A percentile compares a stretch with the other conserved stretches of the same genome.
phyloP scores from a whole-genome alignment of 495 filamentous ascomycete species.

The Aspergillus hancockii region DNA sequence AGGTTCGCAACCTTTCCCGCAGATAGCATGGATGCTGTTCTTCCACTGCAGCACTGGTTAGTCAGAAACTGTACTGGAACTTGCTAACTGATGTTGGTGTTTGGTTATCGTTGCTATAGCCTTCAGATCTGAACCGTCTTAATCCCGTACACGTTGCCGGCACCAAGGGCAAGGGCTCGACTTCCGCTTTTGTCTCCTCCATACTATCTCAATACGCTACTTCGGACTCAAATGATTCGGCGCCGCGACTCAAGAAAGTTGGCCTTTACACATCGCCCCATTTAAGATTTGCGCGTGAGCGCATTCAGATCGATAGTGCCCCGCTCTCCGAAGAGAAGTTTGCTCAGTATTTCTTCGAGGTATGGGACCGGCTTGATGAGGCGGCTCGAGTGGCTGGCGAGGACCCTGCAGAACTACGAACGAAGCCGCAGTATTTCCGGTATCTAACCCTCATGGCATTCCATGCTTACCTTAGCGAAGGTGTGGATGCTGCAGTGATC shows the following conservation, averaged over 20 bases:
- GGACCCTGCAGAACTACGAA: conserved; percentile 44
- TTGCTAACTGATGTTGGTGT: not conserved
- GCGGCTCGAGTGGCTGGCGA: conserved; percentile 48
- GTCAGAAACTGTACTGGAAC: not conserved
- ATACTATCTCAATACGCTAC: conserved; percentile 60
- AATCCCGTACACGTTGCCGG: conserved; percentile 84
- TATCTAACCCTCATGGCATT: conserved; percentile 89
- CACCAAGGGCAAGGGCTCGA: conserved; percentile 86
- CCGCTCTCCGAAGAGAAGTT: conserved; percentile 78
- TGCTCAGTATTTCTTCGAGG: conserved; percentile 82
- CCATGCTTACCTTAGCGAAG: conserved; percentile 79
- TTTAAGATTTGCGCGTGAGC: conserved; percentile 82
- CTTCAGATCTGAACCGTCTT: conserved; percentile 72
- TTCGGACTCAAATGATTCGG: conserved; percentile 32
- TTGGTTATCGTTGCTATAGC: conserved; percentile 40
- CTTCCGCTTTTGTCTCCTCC: conserved; percentile 53
- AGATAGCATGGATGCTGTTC: not conserved
- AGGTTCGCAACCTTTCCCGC: conserved; percentile 49
- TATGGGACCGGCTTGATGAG: conserved; percentile 76
- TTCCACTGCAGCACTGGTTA: not conserved
- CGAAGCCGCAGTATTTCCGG: conserved; percentile 86
- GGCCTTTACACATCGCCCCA: conserved; percentile 91
- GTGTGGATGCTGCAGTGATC: conserved; percentile 79
- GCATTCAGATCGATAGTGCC: conserved; percentile 77
- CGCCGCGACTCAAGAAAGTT: conserved; percentile 53